phyloP scores from a whole-genome alignment of 768 basidiomycete species.

The Panaeolus cyanescens region DNA sequence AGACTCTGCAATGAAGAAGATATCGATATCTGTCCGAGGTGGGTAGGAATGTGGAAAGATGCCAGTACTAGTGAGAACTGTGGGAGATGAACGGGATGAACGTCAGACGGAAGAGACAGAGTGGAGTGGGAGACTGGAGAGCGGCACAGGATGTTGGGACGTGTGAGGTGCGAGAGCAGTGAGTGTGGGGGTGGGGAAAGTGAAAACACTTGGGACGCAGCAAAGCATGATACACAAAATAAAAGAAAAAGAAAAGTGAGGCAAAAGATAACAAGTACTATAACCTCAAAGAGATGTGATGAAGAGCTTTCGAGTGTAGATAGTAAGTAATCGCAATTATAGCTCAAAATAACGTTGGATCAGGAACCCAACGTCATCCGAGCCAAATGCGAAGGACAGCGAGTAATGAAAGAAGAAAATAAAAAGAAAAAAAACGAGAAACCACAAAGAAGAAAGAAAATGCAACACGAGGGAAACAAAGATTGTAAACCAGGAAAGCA shows the following conservation, averaged over 20 bases:
- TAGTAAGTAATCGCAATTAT: background rate
- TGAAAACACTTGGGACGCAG: background rate
- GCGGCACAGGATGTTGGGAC: background rate
- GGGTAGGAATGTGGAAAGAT: background rate
- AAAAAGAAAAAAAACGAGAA: constrained; percentile 3
- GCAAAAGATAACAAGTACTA: background rate
- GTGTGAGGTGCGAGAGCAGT: background rate
- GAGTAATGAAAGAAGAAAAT: background rate
- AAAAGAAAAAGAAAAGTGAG: background rate
- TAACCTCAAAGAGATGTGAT: background rate
- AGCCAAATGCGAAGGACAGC: background rate
- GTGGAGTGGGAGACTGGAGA: background rate
- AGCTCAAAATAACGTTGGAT: no score
- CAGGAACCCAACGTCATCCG: no score
- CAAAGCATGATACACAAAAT: constrained; percentile 4
- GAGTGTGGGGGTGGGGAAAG: background rate
- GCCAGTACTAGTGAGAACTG: no score
- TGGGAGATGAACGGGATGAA: no score
- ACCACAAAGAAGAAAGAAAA: background rate
- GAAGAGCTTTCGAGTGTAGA: background rate
- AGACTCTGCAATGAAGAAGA: background rate
- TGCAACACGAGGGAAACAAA: background rate
- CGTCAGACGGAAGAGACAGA: background rate
- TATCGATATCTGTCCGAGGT: no score
- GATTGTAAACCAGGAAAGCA: constrained; percentile 2